These are phyloP conservation scores for Omphalea diandra DNA, from an alignment of 441 rosid species.

Conservation along the genomic window DNA sequence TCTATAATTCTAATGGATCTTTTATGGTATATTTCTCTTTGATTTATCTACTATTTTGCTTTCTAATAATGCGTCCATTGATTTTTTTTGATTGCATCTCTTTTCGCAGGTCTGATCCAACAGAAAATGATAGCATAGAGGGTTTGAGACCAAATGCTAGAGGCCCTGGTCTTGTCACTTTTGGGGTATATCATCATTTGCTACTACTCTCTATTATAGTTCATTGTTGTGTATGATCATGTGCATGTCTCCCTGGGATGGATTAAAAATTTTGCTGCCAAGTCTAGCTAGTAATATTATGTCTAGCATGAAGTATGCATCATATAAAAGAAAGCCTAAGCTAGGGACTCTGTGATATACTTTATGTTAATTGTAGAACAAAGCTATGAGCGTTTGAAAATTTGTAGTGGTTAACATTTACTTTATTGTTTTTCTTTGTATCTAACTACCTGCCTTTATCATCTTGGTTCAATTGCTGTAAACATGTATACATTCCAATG, in stretches of 20 bases:
- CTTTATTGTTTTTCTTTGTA: not conserved
- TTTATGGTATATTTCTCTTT: conserved; percentile 54
- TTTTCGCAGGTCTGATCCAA: conserved; percentile 92
- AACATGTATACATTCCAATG: too few species aligned
- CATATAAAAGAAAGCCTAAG: not conserved
- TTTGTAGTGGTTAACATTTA: not conserved
- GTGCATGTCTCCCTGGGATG: not conserved
- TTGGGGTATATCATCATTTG: conserved; percentile 66
- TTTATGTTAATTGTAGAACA: not conserved
- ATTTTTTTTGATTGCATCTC: conserved; percentile 6
- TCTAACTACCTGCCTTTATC: not conserved
- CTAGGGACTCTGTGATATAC: not conserved
- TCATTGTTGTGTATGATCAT: conserved; percentile 7
- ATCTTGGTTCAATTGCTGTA: not conserved
- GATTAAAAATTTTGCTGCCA: not conserved
- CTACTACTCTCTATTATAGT: conserved; percentile 6
- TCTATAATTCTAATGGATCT: conserved; percentile 95
- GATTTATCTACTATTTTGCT: conserved; percentile 17
- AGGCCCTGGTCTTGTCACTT: conserved; percentile 99
- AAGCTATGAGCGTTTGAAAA: not conserved
- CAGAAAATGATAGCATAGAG: conserved; percentile 96
- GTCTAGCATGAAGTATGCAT: not conserved
- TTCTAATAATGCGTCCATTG: not conserved
- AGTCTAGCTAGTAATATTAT: not conserved
- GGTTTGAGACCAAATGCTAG: conserved; percentile 99